phyloP scores from a whole-genome alignment of 768 basidiomycete species.

The Amanita rubescens region DNA sequence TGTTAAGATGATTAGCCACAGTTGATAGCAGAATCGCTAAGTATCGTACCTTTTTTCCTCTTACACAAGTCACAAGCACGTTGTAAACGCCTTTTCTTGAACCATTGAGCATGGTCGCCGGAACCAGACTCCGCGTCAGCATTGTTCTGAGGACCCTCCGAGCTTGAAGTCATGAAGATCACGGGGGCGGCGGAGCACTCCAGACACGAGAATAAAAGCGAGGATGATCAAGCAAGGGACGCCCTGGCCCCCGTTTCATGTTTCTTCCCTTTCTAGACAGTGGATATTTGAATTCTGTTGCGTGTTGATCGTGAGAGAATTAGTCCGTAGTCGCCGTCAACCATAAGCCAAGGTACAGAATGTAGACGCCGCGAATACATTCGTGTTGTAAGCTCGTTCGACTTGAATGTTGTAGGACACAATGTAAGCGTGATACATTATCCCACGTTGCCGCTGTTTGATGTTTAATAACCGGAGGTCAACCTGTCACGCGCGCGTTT shows the following conservation, averaged over 20 bases:
- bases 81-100: conserved; percentile 69
- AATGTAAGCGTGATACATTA: too few relatives aligned
- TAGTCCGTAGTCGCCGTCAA: too few relatives aligned
- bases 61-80: conserved; percentile 79
- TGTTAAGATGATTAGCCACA: neutral
- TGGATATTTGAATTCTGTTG: too few relatives aligned
- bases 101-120: conserved; percentile 21
- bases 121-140: conserved; percentile 32
- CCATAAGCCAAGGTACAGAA: too few relatives aligned
- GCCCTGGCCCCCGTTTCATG: neutral
- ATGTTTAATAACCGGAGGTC: too few relatives aligned
- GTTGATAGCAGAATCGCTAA: neutral
- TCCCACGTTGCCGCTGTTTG: too few relatives aligned
- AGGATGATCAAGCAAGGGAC: neutral
- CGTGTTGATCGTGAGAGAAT: neutral
- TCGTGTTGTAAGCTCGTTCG: too few relatives aligned
- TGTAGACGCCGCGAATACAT: too few relatives aligned
- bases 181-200: neutral
- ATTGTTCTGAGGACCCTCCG: conserved; percentile 31
- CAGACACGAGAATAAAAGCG: neutral
- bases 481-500: too few relatives aligned
- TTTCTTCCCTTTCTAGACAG: neutral
- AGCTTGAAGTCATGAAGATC: neutral
- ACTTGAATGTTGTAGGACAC: too few relatives aligned
- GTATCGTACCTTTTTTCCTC: conserved; percentile 66